Evolutionary conservation across 257 asterid genomes (phyloP), one percentile per base, ranked within the genome.

Genomic region (Ilex asprella): DNA sequence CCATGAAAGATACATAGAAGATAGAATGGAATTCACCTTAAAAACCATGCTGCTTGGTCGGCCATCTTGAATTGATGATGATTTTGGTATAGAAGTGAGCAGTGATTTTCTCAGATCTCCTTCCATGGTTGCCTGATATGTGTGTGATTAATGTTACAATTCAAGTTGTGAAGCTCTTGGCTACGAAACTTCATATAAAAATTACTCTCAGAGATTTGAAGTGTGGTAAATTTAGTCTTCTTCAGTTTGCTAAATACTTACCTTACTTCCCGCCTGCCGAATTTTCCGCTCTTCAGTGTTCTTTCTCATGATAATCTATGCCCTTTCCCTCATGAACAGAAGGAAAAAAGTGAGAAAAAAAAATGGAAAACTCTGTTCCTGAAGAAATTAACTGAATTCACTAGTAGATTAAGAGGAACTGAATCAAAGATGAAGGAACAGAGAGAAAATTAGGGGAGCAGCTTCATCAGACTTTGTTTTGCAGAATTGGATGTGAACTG

Each of bases 11-110:
- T 35, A 35, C 5, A 8, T 35, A 35, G 41, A 35, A 35, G 8
- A 65, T 10, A 59, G 32, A 5, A 4, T 50, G 27, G 50, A 46
- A 71, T 71, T 82, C 78, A 77, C 95, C 95, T 86, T 81, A n/a
- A 86, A 16, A 41, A 86, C 87, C 96, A 89, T 84, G 85, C 95
- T 89, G 67, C 55, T 79, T 51, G 95, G 90, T 77, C 86, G 80
- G 78, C 81, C 82, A 71, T 59, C 66, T 55, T 78, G 84, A 54
- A 66, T 77, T 44, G 82, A 82, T 55, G 82, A 82, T 55, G 87
- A 82, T 30, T 68, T 74, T 12, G 80, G 78, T 31, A 44, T 30
- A 35, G 83, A 68, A 16, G 78, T 16, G 21, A 30, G 72, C 21
- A 76, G 31, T 29, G 81, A 66, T 73, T 76, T 84, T 67, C 75